Base-by-base conservation (phyloP, 345 rosid genomes). In the Viola odorata region DNA sequence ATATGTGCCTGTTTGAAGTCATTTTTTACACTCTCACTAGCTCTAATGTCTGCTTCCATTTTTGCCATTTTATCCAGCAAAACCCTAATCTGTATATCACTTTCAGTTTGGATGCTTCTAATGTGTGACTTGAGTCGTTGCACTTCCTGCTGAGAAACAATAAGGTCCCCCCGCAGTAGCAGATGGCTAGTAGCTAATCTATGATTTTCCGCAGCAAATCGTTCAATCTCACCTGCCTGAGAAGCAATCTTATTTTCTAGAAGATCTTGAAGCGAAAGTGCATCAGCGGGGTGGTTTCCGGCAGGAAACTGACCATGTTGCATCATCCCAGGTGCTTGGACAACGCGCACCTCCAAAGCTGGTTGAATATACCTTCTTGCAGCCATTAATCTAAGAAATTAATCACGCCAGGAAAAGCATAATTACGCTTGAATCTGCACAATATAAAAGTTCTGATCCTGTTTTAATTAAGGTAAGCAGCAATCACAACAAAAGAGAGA, bases 171-270 rank as follows among this genome's bases (percentile, higher is more conserved):
- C 73, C 84, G 82, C 66, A 86, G 67, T 45, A 82, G 73, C 50
- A 69, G 66, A 50, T 88, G 87, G 64, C 75, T 55, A 39, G 80
- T 61, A 44, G 86, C 85, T 75, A 91, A 68, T 72, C 73, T 80
- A 16, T 62, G 84, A 72, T 91, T 91, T 53, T 89, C 96, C 16
- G 60, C 60, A 4, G 84, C 66, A 62, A 89, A 85, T 57, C 58
- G 71, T 47, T 89, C 91, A 41, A 87, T 77, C 74, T 92, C 96
- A 53, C 78, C 88, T 55, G 85, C 84, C 84, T 86, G 98, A 61
- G 77, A 79, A 63, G 83, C 87, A 74, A 85, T 70, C 74, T 76
- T 92, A 72, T 66, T 77, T 71, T 92, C 88, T 37, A 91, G 63
- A 54, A 75, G 69, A 49, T 79, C 84, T 0, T 86, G 66, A 58